Base-by-base conservation (phyloP, 2,329 filamentous ascomycete species). In the Neoascochyta sp. region DNA sequence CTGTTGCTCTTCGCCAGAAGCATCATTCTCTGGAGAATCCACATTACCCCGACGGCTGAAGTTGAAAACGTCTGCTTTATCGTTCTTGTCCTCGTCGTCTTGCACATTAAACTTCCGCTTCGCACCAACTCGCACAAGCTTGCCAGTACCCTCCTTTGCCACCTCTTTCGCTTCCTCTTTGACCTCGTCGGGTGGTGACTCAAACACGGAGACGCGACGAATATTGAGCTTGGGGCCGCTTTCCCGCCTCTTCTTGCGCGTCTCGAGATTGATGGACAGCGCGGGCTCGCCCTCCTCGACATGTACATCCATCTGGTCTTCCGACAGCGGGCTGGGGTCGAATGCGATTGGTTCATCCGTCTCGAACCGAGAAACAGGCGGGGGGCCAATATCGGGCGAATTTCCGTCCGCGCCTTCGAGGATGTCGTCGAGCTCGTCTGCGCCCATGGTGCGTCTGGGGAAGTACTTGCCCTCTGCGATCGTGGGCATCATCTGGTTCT, bases 401-500 rank as follows among this genome's bases (percentile, higher is more conserved):
- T 81, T 76, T 24, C 69, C 69, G 18, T 65, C 64, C 4, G 65
- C 61, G 19, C 80, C 65, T 76, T 67, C n/a, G 71, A 80, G 19
- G 3, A 67, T 54, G 4, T 59, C 52, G 14, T 54, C 62, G 21
- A 84, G 78, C 47, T 85, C 76, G 6, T 80, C 75, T 13, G 70
- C 69, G 42, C 78, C 81, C 52, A 88, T 67, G 7, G 83, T 85
- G 45, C 72, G 70, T 29, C 84, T 70, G 8, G 81, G 79, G 50
- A 76, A 85, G 2, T 70, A 63, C 50, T 83, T 86, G 54, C 78
- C 75, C 58, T 90, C 85, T 20, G 73, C 66, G 28, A 90, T 87
- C 1, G 79, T 77, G 7, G 81, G 75, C 44, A 86, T 57, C 50
- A 76, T 68, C 13, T 71, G 70, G 44, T 79, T 72, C 42, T 74